Evolutionary conservation across 805 yeast species (phyloP), one percentile per base, ranked within the genome.

Genomic region (Saturnispora kantuleensis): DNA sequence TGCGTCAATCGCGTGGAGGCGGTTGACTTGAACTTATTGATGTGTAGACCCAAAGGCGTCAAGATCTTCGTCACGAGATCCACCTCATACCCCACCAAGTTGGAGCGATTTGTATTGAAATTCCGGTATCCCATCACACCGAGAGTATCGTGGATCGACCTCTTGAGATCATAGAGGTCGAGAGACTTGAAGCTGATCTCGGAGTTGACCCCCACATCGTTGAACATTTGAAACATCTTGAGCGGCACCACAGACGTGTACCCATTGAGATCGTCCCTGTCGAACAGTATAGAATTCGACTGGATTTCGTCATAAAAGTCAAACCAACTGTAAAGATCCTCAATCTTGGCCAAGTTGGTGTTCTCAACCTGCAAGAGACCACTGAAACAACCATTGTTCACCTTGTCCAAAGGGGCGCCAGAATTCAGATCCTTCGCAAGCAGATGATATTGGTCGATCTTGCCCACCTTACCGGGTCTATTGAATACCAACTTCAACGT

Each of bases 281-380:
- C 63, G 40, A 79, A 53, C 17, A 73, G 77, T 3, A 69, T 69
- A 47, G 68, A 67, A 42, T 70, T 73, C 1, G 67, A 64, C 36
- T 63, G 63, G 57, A 81, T 60, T n/a, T 63, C 39, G 57, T 89
- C 97, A 50, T 79, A 74, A 57, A 83, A 84, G 51, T 63, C 73
- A 28, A 84, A 57, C 95, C 95, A 89, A 50, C 85, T 93, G 35
- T 84, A 73, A 8, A 87, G 64, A 21, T 60, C 65, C 11, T 74
- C 60, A 0, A 94, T 83, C 51, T 80, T 81, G 8, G 52, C 51
- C 26, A 85, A 62, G 39, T 77, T 67, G 44, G 76, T 28, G 32
- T 34, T 80, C 51, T 85, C 95, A 36, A 41, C 11, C 18, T 46
- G 47, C 29, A 76, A 78, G 47, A 77, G 70, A 26, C 71, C 60